phyloP scores from a whole-genome alignment of 108 stramenopile species.

The Pelagomonas calceolata region DNA sequence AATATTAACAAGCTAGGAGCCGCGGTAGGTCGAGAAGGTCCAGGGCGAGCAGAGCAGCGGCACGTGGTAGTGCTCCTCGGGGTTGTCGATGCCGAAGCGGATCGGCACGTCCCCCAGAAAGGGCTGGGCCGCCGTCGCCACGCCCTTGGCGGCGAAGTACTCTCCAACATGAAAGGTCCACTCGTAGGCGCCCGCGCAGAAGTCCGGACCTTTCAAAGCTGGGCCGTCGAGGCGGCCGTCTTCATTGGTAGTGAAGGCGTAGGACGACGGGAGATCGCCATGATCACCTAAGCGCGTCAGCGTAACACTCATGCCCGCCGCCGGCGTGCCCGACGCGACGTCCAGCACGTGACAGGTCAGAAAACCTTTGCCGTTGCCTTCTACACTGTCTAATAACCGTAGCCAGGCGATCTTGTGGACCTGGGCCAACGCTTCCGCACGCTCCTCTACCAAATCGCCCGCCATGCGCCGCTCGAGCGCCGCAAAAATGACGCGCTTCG shows the following conservation, averaged over 20 bases:
- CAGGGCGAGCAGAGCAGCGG: slow-evolving; percentile 74
- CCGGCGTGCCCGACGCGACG: slow-evolving; percentile 66
- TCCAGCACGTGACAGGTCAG: slow-evolving; percentile 79
- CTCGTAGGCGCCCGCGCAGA: slow-evolving; percentile 61
- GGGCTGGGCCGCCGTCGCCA: slow-evolving; percentile 42
- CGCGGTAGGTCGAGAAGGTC: slow-evolving; percentile 74
- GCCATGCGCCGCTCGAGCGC: slow-evolving; percentile 52
- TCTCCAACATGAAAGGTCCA: slow-evolving; percentile 70
- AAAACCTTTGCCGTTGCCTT: slow-evolving; percentile 43
- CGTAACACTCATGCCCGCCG: slow-evolving; percentile 60
- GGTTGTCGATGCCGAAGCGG: slow-evolving; percentile 79
- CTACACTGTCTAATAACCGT: slow-evolving; percentile 55
- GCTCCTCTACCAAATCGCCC: slow-evolving; percentile 41
- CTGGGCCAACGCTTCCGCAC: slow-evolving; percentile 53
- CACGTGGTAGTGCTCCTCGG: slow-evolving; percentile 81
- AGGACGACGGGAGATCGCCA: neutral
- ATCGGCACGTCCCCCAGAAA: slow-evolving; percentile 69
- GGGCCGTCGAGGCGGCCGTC: slow-evolving; percentile 69
- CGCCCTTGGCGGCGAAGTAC: slow-evolving; percentile 63
- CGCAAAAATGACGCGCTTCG: slow-evolving; percentile 60
- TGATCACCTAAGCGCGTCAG: slow-evolving; percentile 40
- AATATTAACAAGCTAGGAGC: too few species aligned
- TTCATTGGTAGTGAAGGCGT: slow-evolving; percentile 53
- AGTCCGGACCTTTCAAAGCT: slow-evolving; percentile 52
- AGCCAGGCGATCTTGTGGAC: slow-evolving; percentile 86